Conservation (phyloP, 345 rosid species). For the Sonneratia alba region DNA sequence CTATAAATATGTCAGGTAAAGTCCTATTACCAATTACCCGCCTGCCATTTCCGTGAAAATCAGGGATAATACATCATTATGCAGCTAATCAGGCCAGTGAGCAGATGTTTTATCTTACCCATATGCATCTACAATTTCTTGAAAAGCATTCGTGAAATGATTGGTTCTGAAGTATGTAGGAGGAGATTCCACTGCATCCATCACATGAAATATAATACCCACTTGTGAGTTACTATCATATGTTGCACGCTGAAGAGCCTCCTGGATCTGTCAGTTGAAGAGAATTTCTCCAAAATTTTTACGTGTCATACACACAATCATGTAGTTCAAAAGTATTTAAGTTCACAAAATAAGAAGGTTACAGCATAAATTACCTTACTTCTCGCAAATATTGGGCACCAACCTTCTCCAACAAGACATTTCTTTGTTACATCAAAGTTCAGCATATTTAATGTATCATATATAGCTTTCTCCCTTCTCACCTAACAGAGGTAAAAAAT, state of each 20-base stretch:
- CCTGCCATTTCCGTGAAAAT: not conserved
- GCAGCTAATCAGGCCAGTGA: not conserved
- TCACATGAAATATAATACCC: slow-evolving; percentile 83
- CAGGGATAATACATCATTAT: not conserved
- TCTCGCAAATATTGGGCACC: slow-evolving; percentile 94
- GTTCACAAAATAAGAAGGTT: slow-evolving; percentile 4
- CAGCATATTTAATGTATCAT: slow-evolving; percentile 84
- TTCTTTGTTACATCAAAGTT: slow-evolving; percentile 96
- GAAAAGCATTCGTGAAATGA: slow-evolving; percentile 75
- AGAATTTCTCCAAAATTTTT: slow-evolving; percentile 9
- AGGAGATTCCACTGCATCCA: slow-evolving; percentile 82
- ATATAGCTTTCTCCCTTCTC: slow-evolving; percentile 82
- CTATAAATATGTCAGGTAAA: not conserved
- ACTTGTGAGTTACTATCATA: slow-evolving; percentile 87
- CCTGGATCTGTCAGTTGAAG: slow-evolving; percentile 64
- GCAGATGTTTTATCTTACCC: slow-evolving; percentile 50
- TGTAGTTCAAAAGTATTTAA: not conserved
- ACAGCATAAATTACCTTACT: slow-evolving; percentile 40
- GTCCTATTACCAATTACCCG: not conserved
- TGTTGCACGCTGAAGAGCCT: slow-evolving; percentile 85
- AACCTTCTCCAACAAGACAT: slow-evolving; percentile 97
- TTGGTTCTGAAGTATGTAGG: slow-evolving; percentile 93
- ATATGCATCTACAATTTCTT: slow-evolving; percentile 97
- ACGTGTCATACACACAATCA: not conserved
- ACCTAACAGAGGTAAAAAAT: slow-evolving; percentile 34